Base-by-base conservation (phyloP, 768 basidiomycete species). In the Suillus variegatus region DNA sequence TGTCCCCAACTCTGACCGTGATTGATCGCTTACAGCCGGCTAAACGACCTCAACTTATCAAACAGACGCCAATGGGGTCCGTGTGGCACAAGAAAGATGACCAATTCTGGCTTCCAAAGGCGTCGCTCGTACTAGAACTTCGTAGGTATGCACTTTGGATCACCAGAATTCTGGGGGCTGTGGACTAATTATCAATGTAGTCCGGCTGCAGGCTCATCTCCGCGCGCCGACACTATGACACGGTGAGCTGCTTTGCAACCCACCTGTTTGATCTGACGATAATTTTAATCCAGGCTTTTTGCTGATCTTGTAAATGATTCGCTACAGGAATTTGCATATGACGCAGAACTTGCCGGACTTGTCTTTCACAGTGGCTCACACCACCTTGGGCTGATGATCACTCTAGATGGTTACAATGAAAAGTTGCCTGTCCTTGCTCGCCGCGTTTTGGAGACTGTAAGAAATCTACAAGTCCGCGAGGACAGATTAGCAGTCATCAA, bases 21-120 rank as follows among this genome's bases (percentile, higher is more conserved):
- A 28, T 28, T 10, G 64, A 57, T 51, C 43, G 57, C 65, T 38
- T 60, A 65, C 72, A 97, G 94, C 91, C 92, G 35, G 77, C 84
- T 65, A 86, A 85, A 65, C 85, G 92, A 14, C 96, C 97, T 4
- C 80, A 85, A 65, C 84, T 95, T 65, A 85, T 99, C 63, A 81
- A 86, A 40, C 85, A 95, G 75, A 92, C 88, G 0, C 79, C 85
- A 0, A 70, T 90, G 35, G 91, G 90, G 5, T 84, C 88, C 14
- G 79, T 99, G 4, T 99, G 97, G 96, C 87, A 95, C 79, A 99
- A 99, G 82, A 95, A 95, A 74, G 97, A 99, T 74, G 97, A 99
- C 76, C 86, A 83, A 66, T 99, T 97, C 81, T 97, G 94, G 92
- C 87, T 97, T 12, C 97, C 97, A 0, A 94, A 93, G 73, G 94